phyloP scores from a whole-genome alignment of 805 yeast genomes.

The Zygotorulaspora danielsina region DNA sequence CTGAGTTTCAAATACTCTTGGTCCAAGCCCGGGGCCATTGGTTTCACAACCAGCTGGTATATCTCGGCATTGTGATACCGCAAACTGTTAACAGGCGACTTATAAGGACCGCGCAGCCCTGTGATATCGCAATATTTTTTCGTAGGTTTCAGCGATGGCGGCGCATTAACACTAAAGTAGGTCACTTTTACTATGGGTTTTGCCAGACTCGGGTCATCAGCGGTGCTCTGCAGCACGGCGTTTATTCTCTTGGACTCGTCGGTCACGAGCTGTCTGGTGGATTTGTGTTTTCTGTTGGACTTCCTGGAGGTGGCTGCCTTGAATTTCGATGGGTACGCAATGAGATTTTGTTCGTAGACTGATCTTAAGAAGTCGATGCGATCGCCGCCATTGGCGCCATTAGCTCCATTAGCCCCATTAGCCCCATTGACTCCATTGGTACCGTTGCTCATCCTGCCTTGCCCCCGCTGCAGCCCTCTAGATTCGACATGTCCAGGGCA shows the following conservation, averaged over 20 bases:
- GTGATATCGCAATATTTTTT: conserved; percentile 92
- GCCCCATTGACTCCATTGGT: too few species aligned
- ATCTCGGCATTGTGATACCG: conserved; percentile 82
- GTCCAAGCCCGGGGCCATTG: conserved; percentile 85
- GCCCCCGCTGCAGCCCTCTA: too few species aligned
- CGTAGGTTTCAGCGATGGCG: conserved; percentile 78
- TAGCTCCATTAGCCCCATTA: too few species aligned
- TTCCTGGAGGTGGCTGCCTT: conserved; percentile 52
- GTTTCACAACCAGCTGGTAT: conserved; percentile 63
- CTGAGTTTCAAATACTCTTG: conserved; percentile 86
- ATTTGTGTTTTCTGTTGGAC: conserved; percentile 62
- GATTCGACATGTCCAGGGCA: too few species aligned
- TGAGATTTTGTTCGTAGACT: conserved; percentile 22
- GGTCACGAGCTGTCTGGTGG: conserved; percentile 62
- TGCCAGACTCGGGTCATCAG: conserved; percentile 15
- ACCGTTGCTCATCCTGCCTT: too few species aligned
- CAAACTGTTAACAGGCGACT: conserved; percentile 66
- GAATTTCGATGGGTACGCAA: conserved; percentile 44
- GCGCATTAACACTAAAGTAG: conserved; percentile 69
- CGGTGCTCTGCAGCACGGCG: conserved; percentile 13
- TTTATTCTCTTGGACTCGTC: conserved; percentile 74
- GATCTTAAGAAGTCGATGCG: conserved; percentile 29
- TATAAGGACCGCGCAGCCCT: conserved; percentile 76
- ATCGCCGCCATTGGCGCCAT: conserved; percentile 14
- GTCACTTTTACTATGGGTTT: conserved; percentile 52